These are phyloP conservation scores for Xylaria arbuscula DNA, from an alignment of 2,329 filamentous ascomycete species.

Conservation along the genomic window DNA sequence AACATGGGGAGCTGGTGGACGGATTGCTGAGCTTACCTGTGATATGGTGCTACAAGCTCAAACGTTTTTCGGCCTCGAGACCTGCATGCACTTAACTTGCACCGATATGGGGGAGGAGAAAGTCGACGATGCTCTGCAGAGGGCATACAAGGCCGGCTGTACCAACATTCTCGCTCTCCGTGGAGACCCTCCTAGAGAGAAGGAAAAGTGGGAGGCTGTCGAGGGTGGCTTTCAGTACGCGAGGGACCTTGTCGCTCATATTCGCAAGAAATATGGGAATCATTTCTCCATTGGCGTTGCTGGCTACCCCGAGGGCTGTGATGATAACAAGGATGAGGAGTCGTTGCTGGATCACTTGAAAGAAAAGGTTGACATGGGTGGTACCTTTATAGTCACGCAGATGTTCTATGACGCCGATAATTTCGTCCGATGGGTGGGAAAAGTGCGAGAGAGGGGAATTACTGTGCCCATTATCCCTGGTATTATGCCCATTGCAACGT, in stretches of 20 bases:
- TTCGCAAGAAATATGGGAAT: slow-evolving; percentile 80
- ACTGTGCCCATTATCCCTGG: slow-evolving; percentile 85
- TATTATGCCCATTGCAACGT: slow-evolving; percentile 96
- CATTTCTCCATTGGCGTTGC: slow-evolving; percentile 98
- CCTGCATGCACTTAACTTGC: slow-evolving; percentile 98
- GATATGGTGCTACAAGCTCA: slow-evolving; percentile 98
- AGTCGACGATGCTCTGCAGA: slow-evolving; percentile 86
- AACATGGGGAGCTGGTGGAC: slow-evolving; percentile 96
- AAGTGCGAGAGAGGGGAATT: slow-evolving; percentile 87
- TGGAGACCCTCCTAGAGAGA: slow-evolving; percentile 91
- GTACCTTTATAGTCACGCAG: slow-evolving; percentile 94
- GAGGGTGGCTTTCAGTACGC: slow-evolving; percentile 92
- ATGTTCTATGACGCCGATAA: slow-evolving; percentile 99
- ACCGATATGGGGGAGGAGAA: slow-evolving; percentile 96
- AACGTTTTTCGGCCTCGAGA: slow-evolving; percentile 94
- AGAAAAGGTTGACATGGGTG: slow-evolving; percentile 95
- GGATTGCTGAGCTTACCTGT: slow-evolving; percentile 89
- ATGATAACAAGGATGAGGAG: slow-evolving; percentile 91
- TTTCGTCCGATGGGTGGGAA: slow-evolving; percentile 90
- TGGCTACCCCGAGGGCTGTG: slow-evolving; percentile 94
- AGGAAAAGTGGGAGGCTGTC: slow-evolving; percentile 91
- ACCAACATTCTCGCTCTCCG: slow-evolving; percentile 96
- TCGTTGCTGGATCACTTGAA: slow-evolving; percentile 90
- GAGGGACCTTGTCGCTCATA: slow-evolving; percentile 83
- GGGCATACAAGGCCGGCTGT: slow-evolving; percentile 93